These are phyloP conservation scores for Jaltomata sinuosa DNA, from an alignment of 257 asterid species.

Conservation along the genomic window DNA sequence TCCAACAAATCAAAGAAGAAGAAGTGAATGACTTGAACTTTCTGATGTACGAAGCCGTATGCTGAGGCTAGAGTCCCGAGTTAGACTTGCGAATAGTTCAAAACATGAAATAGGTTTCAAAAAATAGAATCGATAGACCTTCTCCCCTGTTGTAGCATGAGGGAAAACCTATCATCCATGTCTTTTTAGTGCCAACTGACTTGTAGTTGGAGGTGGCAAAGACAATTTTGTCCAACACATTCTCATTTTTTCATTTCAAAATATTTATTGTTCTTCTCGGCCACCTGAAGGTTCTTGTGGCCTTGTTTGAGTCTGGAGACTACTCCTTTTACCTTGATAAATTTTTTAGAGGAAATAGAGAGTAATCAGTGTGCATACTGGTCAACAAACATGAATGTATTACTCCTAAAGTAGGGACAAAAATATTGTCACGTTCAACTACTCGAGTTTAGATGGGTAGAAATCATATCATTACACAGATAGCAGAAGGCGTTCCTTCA, in stretches of 20 bases:
- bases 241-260: not conserved
- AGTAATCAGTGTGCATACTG: not conserved
- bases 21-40: constrained; percentile 38
- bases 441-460: not conserved
- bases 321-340: not conserved
- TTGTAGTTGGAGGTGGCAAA: constrained; percentile 20
- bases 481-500: not conserved
- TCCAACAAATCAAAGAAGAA: constrained; percentile 70
- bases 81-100: constrained; percentile 14
- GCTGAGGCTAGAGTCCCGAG: not conserved
- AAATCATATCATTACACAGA: not conserved
- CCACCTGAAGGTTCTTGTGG: not conserved
- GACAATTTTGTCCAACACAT: constrained; percentile 36
- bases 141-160: constrained; percentile 44
- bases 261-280: not conserved
- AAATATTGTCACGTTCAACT: not conserved
- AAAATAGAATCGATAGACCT: constrained; percentile 11
- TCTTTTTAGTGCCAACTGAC: constrained; percentile 11
- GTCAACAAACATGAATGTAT: not conserved
- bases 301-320: not conserved
- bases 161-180: constrained; percentile 5
- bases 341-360: not conserved
- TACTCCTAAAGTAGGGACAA: not conserved
- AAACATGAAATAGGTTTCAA: constrained; percentile 5
- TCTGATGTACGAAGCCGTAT: constrained; percentile 7